Conservation (phyloP, 2,329 filamentous ascomycete genomes). For the Zarea fungicola region DNA sequence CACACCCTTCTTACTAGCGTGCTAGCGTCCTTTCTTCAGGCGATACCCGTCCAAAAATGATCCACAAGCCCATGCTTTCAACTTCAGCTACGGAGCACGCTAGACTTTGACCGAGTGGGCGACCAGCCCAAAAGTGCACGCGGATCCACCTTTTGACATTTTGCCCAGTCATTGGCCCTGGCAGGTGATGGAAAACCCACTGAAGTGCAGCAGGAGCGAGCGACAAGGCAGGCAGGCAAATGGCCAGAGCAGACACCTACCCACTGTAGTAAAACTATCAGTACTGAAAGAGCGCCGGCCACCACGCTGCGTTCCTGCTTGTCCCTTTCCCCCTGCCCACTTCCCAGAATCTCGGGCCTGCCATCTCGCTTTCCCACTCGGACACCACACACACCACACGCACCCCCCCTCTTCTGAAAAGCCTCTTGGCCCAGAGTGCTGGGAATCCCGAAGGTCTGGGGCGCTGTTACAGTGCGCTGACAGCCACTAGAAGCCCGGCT, state of each 20-base stretch:
- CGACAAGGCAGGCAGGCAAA: no score
- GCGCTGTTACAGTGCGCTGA: not conserved
- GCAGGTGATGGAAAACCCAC: no score
- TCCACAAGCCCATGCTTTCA: no score
- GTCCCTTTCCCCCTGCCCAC: not conserved
- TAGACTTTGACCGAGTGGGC: not conserved
- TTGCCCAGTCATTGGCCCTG: no score
- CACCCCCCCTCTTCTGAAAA: conserved; percentile 3
- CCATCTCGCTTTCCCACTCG: not conserved
- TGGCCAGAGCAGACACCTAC: no score
- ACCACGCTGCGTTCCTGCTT: no score
- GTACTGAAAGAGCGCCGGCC: no score
- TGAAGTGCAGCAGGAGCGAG: no score
- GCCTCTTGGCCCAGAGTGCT: conserved; percentile 1
- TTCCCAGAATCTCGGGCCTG: conserved; percentile 14
- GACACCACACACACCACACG: not conserved
- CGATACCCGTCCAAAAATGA: conserved; percentile 10
- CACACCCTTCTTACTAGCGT: not conserved
- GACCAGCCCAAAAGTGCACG: no score
- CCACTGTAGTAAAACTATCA: no score
- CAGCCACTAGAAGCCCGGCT: not conserved
- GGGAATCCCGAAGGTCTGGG: conserved; percentile 9
- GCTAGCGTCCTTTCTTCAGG: conserved; percentile 7
- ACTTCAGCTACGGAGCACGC: not conserved
- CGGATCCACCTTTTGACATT: no score